Evolutionary conservation across 2,329 filamentous ascomycete species (phyloP), one percentile per base, ranked within the genome.

Genomic region (Trichophyton mentagrophytes): DNA sequence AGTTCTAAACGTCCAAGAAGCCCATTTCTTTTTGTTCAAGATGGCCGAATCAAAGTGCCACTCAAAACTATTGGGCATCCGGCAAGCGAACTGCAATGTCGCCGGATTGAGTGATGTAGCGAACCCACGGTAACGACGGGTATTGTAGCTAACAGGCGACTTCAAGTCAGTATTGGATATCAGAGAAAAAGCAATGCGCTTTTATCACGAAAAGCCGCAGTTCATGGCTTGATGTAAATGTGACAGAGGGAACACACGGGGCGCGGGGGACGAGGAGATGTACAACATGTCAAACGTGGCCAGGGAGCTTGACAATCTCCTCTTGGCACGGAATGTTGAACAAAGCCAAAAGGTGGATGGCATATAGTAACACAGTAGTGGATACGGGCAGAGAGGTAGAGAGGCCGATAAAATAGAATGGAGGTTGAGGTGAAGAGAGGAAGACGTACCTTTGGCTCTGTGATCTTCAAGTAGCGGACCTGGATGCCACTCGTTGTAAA

Each of bases 401-500:
- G 11, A 13, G 25, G 8, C 1, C 15, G 38, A 17, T 20, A 42
- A 11, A 36, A 3, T 7, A 30, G 17, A 55, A n/a, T 56, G 17
- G 17, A 25, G 6, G 49, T 4, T 38, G 57, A 20, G 22, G 44
- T 7, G 22, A 17, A 25, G 9, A 44, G 17, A 44, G n/a, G 15
- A 30, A 40, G n/a, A 74, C 83, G 69, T 79, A 96, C 92, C 89
- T 99, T 99, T 55, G 93, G 93, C 77, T 99, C 93, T 65, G 95
- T 97, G 70, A 99, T 99, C 82, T 99, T 99, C 74, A 99, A 77
- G 74, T 99, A 99, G 70, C 93, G 85, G 69, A 99, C 93, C 76
- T 99, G 95, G 67, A 99, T 99, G 65, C 93, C 93, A 77, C 89
- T 95, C 2, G 95, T 99, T n/a, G 93, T 99, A 73, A 99, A 99